phyloP scores from a whole-genome alignment of 768 basidiomycete species.

The Amanita jacksonii region DNA sequence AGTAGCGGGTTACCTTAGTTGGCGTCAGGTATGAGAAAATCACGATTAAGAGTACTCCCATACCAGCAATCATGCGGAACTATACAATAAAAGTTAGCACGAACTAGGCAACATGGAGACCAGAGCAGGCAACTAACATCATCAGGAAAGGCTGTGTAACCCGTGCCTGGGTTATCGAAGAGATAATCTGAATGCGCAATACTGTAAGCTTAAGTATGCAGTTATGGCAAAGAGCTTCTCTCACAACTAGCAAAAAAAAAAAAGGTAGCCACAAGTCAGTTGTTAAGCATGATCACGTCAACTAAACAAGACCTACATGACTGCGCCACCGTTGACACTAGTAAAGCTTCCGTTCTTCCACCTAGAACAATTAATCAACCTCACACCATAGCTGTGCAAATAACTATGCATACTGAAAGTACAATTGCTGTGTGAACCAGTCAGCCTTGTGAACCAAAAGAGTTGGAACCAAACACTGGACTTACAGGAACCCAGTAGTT shows the following conservation, averaged over 20 bases:
- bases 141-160: slow-evolving; percentile 44
- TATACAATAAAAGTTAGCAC: slow-evolving; percentile 13
- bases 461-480: slow-evolving; percentile 4
- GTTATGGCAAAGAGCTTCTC: not conserved
- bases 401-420: slow-evolving; percentile 34
- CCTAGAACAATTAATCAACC: slow-evolving; percentile 15
- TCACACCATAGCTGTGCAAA: too few species aligned
- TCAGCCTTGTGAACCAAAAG: slow-evolving; percentile 3
- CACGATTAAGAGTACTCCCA: slow-evolving; percentile 4
- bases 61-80: slow-evolving; percentile 48
- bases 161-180: slow-evolving; percentile 34
- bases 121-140: slow-evolving; percentile 26
- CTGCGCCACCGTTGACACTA: slow-evolving; percentile 17
- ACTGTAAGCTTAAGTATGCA: not conserved
- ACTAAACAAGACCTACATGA: slow-evolving; percentile 19
- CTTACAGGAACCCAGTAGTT: slow-evolving; percentile 44
- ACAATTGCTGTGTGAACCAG: slow-evolving; percentile 28
- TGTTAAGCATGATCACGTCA: not conserved
- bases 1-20: slow-evolving; percentile 30
- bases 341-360: slow-evolving; percentile 24
- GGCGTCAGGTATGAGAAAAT: not conserved
- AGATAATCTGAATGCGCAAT: slow-evolving; percentile 32
- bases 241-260: slow-evolving; percentile 2
- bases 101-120: slow-evolving; percentile 3
- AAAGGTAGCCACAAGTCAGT: not conserved